Evolutionary conservation across 202 grass and related monocot genomes (phyloP).

Genomic region (Zoysia matrella): DNA sequence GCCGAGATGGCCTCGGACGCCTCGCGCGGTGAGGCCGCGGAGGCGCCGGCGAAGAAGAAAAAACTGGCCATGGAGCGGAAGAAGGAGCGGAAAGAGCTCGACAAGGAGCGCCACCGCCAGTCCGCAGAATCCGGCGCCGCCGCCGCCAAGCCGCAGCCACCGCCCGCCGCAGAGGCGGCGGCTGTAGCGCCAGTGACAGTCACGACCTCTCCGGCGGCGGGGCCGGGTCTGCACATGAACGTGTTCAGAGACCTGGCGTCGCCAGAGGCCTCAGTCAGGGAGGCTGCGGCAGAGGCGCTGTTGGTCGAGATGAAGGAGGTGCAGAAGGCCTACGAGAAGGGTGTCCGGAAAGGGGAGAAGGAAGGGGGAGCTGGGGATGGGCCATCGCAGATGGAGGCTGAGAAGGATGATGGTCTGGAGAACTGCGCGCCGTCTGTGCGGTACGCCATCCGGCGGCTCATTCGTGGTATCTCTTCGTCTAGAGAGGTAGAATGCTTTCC

Average conservation of each 20-base stretch:
- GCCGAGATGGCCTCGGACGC: constrained; percentile 4
- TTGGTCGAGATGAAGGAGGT: constrained; percentile 64
- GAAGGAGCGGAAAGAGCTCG: constrained; percentile 76
- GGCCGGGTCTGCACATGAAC: constrained; percentile 70
- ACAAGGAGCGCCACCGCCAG: constrained; percentile 75
- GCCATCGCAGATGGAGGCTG: constrained; percentile 60
- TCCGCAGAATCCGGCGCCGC: constrained; percentile 30
- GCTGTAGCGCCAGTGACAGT: not conserved
- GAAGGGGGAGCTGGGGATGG: constrained; percentile 26
- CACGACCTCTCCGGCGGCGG: not conserved
- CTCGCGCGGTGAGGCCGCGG: constrained; percentile 17
- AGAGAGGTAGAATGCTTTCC: constrained; percentile 70
- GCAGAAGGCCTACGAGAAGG: constrained; percentile 68
- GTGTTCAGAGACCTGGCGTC: constrained; percentile 81
- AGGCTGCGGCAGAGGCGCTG: constrained; percentile 60
- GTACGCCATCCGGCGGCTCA: constrained; percentile 61
- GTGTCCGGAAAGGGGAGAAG: constrained; percentile 32
- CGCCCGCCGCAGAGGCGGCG: not conserved
- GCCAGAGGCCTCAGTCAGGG: constrained; percentile 60
- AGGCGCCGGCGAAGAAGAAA: constrained; percentile 61
- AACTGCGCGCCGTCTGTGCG: constrained; percentile 72
- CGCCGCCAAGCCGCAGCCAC: constrained; percentile 26
- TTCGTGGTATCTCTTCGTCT: not conserved
- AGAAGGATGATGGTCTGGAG: constrained; percentile 90
- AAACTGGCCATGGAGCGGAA: constrained; percentile 66